phyloP scores from a whole-genome alignment of 2,329 filamentous ascomycete genomes.

The Ceratocystis colombiana region DNA sequence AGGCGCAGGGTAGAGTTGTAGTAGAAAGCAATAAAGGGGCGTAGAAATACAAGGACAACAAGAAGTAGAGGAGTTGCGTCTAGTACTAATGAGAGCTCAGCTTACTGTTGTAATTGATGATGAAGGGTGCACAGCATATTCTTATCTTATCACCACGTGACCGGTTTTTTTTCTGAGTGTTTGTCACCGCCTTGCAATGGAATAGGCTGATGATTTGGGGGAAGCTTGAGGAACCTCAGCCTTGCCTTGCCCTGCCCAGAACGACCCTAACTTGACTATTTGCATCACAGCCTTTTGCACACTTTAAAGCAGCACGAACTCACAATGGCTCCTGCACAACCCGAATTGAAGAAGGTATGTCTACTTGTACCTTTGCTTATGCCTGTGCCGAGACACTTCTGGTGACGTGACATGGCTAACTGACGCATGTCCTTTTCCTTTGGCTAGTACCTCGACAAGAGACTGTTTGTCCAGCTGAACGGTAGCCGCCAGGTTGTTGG shows the following conservation, averaged over 20 bases:
- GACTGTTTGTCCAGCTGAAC: slow-evolving; percentile 94
- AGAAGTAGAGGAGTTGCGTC: no score
- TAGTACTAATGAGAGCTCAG: no score
- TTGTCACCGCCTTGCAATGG: neutral
- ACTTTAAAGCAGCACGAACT: slow-evolving; percentile 14
- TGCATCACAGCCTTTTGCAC: slow-evolving; percentile 8
- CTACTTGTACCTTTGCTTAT: neutral
- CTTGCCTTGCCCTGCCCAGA: slow-evolving; percentile 6
- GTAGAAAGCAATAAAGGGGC: no score
- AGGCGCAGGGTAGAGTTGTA: no score
- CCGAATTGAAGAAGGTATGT: slow-evolving; percentile 90
- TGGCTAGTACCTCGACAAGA: slow-evolving; percentile 91
- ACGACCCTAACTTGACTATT: neutral
- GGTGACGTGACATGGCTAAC: no score
- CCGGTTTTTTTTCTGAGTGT: slow-evolving; percentile 27
- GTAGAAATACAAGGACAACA: no score
- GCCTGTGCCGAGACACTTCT: neutral
- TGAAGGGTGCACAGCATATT: neutral
- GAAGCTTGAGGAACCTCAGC: slow-evolving; percentile 15
- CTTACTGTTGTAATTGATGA: neutral
- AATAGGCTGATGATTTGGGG: neutral
- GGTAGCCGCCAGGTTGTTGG: slow-evolving; percentile 96
- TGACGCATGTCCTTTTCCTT: neutral
- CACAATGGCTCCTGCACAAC: slow-evolving; percentile 95
- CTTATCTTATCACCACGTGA: slow-evolving; percentile 46